phyloP scores from a whole-genome alignment of 2,329 filamentous ascomycete genomes.

The Pseudocercospora ulei region DNA sequence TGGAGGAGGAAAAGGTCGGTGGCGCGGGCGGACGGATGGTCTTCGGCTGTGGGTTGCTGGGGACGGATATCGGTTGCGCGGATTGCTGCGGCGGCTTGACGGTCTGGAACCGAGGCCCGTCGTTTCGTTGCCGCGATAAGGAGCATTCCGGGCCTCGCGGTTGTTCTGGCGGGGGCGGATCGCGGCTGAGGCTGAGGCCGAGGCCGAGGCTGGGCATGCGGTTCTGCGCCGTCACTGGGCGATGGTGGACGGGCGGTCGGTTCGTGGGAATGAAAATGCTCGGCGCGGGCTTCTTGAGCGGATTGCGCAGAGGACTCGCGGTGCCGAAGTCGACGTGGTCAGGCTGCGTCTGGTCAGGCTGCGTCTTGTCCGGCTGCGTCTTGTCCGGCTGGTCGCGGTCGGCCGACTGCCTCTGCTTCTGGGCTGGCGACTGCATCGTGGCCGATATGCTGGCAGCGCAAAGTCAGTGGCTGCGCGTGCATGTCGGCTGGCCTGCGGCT shows the following conservation, averaged over 20 bases:
- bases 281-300: slow-evolving; percentile 30
- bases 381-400: slow-evolving; percentile 18
- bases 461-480: neutral
- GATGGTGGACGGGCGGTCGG: slow-evolving; percentile 14
- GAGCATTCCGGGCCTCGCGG: slow-evolving; percentile 26
- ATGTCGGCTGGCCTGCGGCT: neutral
- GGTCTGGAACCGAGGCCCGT: slow-evolving; percentile 31
- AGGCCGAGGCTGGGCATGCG: slow-evolving; percentile 9
- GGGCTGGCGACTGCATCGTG: slow-evolving; percentile 30
- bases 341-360: too few species aligned
- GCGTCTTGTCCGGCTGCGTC: slow-evolving; percentile 18
- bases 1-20: slow-evolving; percentile 47
- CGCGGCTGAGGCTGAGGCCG: slow-evolving; percentile 7
- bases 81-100: slow-evolving; percentile 9
- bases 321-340: slow-evolving; percentile 52
- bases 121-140: slow-evolving; percentile 13
- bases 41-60: slow-evolving; percentile 41
- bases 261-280: slow-evolving; percentile 27
- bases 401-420: slow-evolving; percentile 14
- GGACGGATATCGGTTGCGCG: slow-evolving; percentile 25
- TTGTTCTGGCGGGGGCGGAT: slow-evolving; percentile 2
- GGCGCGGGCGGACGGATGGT: slow-evolving; percentile 45
- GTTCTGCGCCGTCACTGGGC: slow-evolving; percentile 11
- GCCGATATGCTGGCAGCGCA: slow-evolving; percentile 25
- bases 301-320: slow-evolving; percentile 48